These are phyloP conservation scores for Pseudopyricularia javanii DNA, from an alignment of 2,329 filamentous ascomycete species.

Conservation along the genomic window DNA sequence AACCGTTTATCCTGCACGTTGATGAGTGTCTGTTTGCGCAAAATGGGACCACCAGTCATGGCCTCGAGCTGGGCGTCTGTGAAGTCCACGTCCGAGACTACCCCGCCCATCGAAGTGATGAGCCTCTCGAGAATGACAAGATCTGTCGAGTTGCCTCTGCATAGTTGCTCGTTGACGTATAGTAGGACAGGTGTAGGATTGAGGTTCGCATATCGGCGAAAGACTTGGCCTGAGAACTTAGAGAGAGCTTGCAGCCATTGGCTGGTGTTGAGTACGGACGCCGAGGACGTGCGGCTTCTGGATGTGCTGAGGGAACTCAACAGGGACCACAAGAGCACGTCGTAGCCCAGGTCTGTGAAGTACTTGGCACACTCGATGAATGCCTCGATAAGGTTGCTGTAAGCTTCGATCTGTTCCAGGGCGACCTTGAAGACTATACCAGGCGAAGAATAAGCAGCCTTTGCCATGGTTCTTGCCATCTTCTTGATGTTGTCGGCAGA, in stretches of 20 bases:
- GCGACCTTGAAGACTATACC: constrained; percentile 85
- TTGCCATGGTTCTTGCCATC: constrained; percentile 81
- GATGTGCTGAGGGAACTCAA: constrained; percentile 58
- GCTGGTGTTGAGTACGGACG: constrained; percentile 63
- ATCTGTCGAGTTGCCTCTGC: constrained; percentile 74
- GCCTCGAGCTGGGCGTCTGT: constrained; percentile 79
- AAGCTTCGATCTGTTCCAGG: constrained; percentile 82
- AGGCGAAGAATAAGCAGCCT: constrained; percentile 83
- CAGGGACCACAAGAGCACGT: constrained; percentile 85
- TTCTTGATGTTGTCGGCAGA: constrained; percentile 75
- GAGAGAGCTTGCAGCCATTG: constrained; percentile 86
- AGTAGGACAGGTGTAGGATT: constrained; percentile 75
- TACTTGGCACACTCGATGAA: constrained; percentile 92
- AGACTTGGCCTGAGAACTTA: constrained; percentile 82
- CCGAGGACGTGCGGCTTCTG: constrained; percentile 49
- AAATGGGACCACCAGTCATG: constrained; percentile 72
- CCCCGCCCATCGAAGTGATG: constrained; percentile 85
- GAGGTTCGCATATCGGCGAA: constrained; percentile 73
- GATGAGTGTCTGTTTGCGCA: constrained; percentile 70
- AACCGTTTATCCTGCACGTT: constrained; percentile 66
- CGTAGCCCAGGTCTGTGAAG: constrained; percentile 84
- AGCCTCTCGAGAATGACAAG: constrained; percentile 85
- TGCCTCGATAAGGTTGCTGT: constrained; percentile 87
- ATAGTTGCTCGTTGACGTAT: constrained; percentile 78
- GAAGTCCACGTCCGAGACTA: constrained; percentile 75